phyloP scores from a whole-genome alignment of 495 filamentous ascomycete genomes.

The Endocarpon pusillum region DNA sequence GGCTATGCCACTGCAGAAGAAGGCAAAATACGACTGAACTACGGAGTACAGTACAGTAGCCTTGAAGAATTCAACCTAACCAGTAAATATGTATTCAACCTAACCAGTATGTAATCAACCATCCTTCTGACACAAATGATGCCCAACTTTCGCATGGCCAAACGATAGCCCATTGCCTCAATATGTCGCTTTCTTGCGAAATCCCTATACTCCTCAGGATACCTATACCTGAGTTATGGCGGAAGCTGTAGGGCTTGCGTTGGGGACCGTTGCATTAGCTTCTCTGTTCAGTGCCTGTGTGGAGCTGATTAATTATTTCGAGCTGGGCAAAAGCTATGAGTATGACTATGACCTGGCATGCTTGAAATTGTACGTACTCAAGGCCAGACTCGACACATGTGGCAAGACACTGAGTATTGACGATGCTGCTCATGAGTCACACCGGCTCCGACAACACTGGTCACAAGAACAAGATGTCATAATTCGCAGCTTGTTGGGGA shows the following conservation, averaged over 20 bases:
- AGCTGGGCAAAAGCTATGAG: not conserved
- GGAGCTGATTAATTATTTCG: not conserved
- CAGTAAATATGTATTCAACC: no score
- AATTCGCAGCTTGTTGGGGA: not conserved
- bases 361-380: not conserved
- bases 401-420: not conserved
- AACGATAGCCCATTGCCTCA: no score
- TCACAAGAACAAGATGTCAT: not conserved
- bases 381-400: not conserved
- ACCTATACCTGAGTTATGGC: no score
- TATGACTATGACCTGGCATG: not conserved
- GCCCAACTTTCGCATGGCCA: no score
- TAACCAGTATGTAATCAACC: no score
- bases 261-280: not conserved
- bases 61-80: no score
- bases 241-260: not conserved
- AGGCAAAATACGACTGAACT: no score
- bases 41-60: no score
- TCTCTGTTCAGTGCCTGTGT: not conserved
- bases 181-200: not conserved
- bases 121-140: no score
- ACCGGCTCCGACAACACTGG: not conserved
- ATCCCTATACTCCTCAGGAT: not conserved
- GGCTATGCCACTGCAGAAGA: no score
- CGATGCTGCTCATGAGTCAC: not conserved